Base-by-base conservation (phyloP, 108 stramenopile species). In the Poteriospumella lacustris region DNA sequence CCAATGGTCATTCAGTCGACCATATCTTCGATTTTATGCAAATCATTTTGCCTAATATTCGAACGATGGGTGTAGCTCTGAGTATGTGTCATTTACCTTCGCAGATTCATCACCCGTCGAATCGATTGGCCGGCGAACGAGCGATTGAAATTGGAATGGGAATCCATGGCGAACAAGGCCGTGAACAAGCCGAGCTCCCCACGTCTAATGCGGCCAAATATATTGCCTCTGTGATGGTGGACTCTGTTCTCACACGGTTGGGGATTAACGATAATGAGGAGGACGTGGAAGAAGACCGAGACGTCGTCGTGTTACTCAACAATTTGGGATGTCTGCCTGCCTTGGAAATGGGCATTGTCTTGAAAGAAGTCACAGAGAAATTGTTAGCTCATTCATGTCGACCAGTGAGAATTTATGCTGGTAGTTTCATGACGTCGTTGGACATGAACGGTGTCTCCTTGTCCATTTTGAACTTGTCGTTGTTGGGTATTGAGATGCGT, bases 141-240 rank as follows among this genome's bases (percentile, higher is more conserved):
- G 87, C 87, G 38, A 90, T 94, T 82, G 97, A 98, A 79, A 83
- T 98, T 76, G 92, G 96, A 0, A 78, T 99, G 44, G 98, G 98
- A 0, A 99, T 99, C 68, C 96, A 99, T 78, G 98, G 96, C 1
- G 98, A 99, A 87, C 92, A 94, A 2, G 98, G 98, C 0, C 81
- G 90, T 75, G 79, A 76, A 69, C 89, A 91, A 73, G 87, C 85
- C 28, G 84, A 88, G 15, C 47, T 52, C 9, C 47, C 47, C 9
- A 19, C 47, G 19, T 15, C 15, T 52, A 9, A 52, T 15, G 19
- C 47, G 9, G 47, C 47, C 19, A 15, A 9, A 15, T 52, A 9
- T 15, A 19, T 52, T 15, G 47, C 47, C 15, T 15, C 47, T 52
- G 19, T 52, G 9, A 9, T 52, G 9, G 47, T 52, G 47, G 47